Evolutionary conservation across 805 yeast genomes (phyloP), one percentile per base, ranked within the genome.

Genomic region (Kuraishia ogatae): DNA sequence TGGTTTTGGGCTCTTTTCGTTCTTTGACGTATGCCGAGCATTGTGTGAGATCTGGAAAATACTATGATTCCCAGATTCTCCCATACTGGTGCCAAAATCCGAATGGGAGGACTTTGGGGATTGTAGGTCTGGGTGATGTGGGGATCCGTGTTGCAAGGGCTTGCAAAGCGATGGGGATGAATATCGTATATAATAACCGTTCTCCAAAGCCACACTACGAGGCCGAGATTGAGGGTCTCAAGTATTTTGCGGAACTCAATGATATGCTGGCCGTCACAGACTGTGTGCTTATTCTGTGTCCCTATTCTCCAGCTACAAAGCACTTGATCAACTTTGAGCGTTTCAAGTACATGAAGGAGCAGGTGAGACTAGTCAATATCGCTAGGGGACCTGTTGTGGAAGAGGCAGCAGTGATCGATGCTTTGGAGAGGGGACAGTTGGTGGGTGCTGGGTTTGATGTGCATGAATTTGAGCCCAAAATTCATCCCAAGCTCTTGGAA

Each of bases 101-200:
- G 10, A 60, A 67, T 49, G 78, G 74, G 0, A 70, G 70, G 48
- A 72, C 77, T 0, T 60, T 78, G 50, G 82, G 82, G 4, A 70
- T 78, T 20, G 61, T 78, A 35, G 82, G 82, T 0, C 59, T 78
- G 4, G 82, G 82, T 19, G 75, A 75, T 55, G 78, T 78, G 58
- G 81, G 81, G 2, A 58, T 66, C 49, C 63, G 71, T 17, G 74
- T 75, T 2, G 80, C 79, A 2, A 66, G 65, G 50, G 69, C 75
- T 29, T 73, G 78, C 58, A 62, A 69, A 17, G 70, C 76, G 8
- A 58, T 78, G 52, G 81, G 80, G 1, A 74, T 75, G 73, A 71
- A 72, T 3, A 70, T 75, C 10, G 64, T 69, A 2, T 77, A 77
- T 55, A 74, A 73, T 56, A 77, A 75, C 59, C 63, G 79, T 55